Evolutionary conservation across 139 green algal genomes (phyloP).

Genomic region (Micractinium sp.): DNA sequence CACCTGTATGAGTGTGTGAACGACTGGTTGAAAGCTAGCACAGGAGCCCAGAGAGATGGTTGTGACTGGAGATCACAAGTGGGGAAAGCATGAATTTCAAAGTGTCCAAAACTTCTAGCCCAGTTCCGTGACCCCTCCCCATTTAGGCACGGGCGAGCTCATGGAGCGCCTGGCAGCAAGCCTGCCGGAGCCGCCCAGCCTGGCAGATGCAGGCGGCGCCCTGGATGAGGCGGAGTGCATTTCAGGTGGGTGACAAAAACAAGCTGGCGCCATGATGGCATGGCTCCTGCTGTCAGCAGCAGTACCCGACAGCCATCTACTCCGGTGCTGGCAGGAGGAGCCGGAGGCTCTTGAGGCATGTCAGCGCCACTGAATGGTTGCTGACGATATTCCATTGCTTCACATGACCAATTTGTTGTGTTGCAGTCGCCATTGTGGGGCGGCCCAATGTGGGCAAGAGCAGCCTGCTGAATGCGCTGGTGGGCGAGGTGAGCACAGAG

Average conservation of each 20-base stretch:
- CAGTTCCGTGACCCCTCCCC: background rate
- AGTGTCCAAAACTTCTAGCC: background rate
- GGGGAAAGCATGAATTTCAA: too few species aligned
- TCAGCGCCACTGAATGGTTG: background rate
- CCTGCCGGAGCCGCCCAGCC: constrained; percentile 13
- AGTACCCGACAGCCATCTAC: too few species aligned
- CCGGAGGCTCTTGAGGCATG: too few species aligned
- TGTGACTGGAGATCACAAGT: too few species aligned
- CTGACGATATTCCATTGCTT: background rate
- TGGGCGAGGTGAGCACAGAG: constrained; percentile 51
- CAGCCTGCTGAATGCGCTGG: constrained; percentile 92
- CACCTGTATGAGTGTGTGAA: too few species aligned
- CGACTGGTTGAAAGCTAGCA: too few species aligned
- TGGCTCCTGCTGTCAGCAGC: background rate
- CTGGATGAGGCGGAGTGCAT: background rate
- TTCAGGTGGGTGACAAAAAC: background rate
- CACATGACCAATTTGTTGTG: background rate
- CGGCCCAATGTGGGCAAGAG: constrained; percentile 97
- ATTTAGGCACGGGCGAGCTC: constrained; percentile 89
- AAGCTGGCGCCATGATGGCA: too few species aligned
- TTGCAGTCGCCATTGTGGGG: constrained; percentile 91
- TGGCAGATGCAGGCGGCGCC: background rate
- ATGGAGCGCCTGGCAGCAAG: constrained; percentile 73
- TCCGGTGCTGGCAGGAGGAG: too few species aligned
- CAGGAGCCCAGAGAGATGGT: too few species aligned